Percentiles rank a stretch among this genome's conserved stretches.
These are phyloP conservation scores for Epichloe gansuensis DNA, from an alignment of 2,329 filamentous ascomycete species.

Conservation along the genomic window DNA sequence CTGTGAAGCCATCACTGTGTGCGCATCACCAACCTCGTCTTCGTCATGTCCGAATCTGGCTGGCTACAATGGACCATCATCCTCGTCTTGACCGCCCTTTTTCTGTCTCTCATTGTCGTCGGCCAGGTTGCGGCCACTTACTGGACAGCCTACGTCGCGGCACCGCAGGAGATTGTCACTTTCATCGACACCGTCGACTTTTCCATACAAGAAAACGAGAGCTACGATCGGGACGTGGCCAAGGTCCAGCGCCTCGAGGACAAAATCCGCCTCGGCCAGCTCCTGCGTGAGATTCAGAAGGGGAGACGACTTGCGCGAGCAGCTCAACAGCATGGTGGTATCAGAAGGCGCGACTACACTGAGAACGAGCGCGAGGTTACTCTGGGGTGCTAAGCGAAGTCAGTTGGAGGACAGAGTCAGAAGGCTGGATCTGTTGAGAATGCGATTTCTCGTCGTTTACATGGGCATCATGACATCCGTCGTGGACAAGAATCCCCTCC, in stretches of 20 bases:
- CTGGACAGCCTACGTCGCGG: constrained; percentile 42
- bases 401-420: constrained; percentile 45
- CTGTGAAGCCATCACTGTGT: constrained; percentile 8
- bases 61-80: constrained; percentile 45
- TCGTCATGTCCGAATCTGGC: constrained; percentile 37
- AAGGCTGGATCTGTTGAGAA: constrained; percentile 47
- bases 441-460: constrained; percentile 53
- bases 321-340: constrained; percentile 40
- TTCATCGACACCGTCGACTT: constrained; percentile 50
- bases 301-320: constrained; percentile 50
- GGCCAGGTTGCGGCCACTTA: constrained; percentile 40
- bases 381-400: constrained; percentile 45
- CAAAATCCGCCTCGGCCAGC: constrained; percentile 44
- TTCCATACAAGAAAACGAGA: constrained; percentile 52
- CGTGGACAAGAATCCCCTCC: constrained; percentile 23
- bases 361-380: constrained; percentile 35
- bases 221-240: constrained; percentile 47
- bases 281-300: constrained; percentile 51
- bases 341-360: constrained; percentile 31
- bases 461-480: constrained; percentile 42
- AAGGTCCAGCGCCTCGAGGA: constrained; percentile 48
- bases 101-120: constrained; percentile 42
- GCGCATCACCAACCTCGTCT: constrained; percentile 13
- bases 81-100: constrained; percentile 45
- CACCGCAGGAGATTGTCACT: constrained; percentile 43